Conservation (phyloP, 2,329 filamentous ascomycete genomes). For the Trichoderma atroviride region DNA sequence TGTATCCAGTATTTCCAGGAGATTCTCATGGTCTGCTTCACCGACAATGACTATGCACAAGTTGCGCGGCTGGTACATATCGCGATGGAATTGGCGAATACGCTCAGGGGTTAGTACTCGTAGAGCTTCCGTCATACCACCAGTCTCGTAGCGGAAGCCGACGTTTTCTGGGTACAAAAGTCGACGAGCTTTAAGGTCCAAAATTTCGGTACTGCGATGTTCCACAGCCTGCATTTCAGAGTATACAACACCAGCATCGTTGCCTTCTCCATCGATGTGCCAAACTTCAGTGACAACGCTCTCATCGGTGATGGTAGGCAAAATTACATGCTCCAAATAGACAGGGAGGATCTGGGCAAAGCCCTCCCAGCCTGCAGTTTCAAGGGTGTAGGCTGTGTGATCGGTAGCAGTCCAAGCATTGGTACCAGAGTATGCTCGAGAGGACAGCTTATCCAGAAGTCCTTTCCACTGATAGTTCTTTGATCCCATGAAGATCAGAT, state of each 20-base stretch:
- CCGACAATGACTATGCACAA: conserved; percentile 90
- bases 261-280: conserved; percentile 88
- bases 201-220: conserved; percentile 80
- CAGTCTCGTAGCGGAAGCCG: conserved; percentile 97
- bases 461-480: conserved; percentile 94
- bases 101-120: conserved; percentile 83
- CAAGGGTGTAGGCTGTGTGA: conserved; percentile 93
- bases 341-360: conserved; percentile 93
- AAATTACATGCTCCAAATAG: conserved; percentile 90
- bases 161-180: conserved; percentile 85
- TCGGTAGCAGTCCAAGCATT: conserved; percentile 98
- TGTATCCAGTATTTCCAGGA: conserved; percentile 78
- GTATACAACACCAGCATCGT: conserved; percentile 96
- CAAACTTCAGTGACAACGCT: conserved; percentile 95
- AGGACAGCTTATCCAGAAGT: conserved; percentile 90
- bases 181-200: conserved; percentile 79
- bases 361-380: conserved; percentile 95
- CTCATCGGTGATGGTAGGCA: conserved; percentile 89
- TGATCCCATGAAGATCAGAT: conserved; percentile 86
- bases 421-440: conserved; percentile 87
- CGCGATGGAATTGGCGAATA: conserved; percentile 90
- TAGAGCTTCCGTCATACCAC: conserved; percentile 91
- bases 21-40: conserved; percentile 79
- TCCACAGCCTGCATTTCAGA: conserved; percentile 98
- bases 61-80: conserved; percentile 98